These are phyloP conservation scores for Globisporangium echinulatum DNA, from an alignment of 352 stramenopile species.

Conservation along the genomic window DNA sequence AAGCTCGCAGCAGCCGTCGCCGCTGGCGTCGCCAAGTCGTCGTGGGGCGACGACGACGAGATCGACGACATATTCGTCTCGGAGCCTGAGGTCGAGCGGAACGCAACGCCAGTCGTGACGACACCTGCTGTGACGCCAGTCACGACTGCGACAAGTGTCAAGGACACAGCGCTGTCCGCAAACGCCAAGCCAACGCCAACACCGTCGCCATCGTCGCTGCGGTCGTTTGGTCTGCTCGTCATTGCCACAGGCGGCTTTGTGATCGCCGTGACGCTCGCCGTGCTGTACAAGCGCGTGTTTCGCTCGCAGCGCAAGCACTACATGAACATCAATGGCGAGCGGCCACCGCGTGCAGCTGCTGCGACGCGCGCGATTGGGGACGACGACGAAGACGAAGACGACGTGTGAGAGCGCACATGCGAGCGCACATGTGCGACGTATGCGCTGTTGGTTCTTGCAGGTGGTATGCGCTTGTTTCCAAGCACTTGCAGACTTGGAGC, in stretches of 20 bases:
- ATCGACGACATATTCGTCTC: conserved; percentile 8
- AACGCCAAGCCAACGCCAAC: conserved; percentile 16
- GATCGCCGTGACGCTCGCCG: conserved; percentile 48
- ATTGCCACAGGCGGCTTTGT: conserved; percentile 55
- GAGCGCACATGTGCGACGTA: conserved; percentile 2
- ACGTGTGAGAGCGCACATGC: not conserved
- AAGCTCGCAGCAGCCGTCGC: conserved; percentile 7
- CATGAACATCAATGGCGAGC: conserved; percentile 61
- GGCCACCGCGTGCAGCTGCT: not conserved
- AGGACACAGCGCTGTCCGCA: conserved; percentile 11
- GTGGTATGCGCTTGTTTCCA: not conserved
- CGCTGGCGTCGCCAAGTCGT: conserved; percentile 1
- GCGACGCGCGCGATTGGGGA: not conserved
- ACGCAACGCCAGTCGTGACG: not conserved
- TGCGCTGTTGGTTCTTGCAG: not conserved
- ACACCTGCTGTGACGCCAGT: not conserved
- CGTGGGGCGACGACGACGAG: conserved; percentile 5
- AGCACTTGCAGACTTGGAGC: not conserved
- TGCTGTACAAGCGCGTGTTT: conserved; percentile 73
- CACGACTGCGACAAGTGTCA: not conserved
- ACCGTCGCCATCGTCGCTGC: conserved; percentile 25
- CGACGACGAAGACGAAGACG: conserved; percentile 1
- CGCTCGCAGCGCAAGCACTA: conserved; percentile 47
- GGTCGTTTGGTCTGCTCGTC: conserved; percentile 56
- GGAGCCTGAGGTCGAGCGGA: conserved; percentile 1